These are phyloP conservation scores for Lojkania enalia DNA, from an alignment of 2,329 filamentous ascomycete genomes.

Conservation along the genomic window DNA sequence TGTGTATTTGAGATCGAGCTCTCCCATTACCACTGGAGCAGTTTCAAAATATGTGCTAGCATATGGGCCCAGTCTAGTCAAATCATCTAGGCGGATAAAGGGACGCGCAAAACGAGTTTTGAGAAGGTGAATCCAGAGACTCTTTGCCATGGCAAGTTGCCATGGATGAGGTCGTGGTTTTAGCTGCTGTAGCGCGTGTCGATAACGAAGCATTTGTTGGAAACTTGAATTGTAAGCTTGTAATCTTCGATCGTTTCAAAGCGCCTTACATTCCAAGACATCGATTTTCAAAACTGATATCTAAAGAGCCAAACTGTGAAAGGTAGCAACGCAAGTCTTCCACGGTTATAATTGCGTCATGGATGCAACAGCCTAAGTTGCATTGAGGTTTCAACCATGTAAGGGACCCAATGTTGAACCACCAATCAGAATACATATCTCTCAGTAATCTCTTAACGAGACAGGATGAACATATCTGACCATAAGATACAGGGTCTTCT, in stretches of 20 bases:
- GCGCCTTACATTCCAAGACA: neutral
- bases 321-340: neutral
- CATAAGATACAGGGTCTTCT: neutral
- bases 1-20: neutral
- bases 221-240: conserved; percentile 1
- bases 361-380: neutral
- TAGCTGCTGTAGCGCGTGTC: neutral
- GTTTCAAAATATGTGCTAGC: too few relatives aligned
- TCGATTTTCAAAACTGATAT: neutral
- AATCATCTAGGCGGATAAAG: neutral
- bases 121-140: neutral
- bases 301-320: neutral
- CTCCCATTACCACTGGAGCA: too few relatives aligned
- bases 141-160: neutral
- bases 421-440: conserved; percentile 1
- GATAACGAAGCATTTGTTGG: neutral
- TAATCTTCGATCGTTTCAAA: neutral
- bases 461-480: neutral
- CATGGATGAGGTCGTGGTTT: neutral
- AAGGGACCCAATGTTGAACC: neutral
- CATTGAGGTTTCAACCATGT: neutral
- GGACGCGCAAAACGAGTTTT: neutral
- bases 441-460: neutral
- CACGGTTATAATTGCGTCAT: neutral
- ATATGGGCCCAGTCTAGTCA: too few relatives aligned